These are phyloP conservation scores for Terfezia claveryi DNA, from an alignment of 495 filamentous ascomycete genomes.

Conservation along the genomic window DNA sequence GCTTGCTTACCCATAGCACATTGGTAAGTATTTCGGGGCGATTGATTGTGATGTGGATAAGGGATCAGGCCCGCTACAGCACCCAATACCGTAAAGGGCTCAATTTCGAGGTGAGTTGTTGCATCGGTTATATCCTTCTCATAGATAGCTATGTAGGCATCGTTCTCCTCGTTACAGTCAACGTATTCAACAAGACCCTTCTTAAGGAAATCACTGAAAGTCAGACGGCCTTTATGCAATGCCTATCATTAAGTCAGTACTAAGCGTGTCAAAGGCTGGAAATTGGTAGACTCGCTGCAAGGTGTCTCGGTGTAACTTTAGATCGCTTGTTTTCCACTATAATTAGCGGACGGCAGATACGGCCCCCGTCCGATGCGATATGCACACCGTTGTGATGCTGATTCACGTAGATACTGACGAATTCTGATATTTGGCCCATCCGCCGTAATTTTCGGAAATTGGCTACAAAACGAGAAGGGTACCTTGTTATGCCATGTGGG, in stretches of 20 bases:
- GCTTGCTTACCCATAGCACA: slow-evolving; percentile 99
- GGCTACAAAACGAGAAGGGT: slow-evolving; percentile 62
- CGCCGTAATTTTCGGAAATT: slow-evolving; percentile 66
- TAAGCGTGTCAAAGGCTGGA: slow-evolving; percentile 1
- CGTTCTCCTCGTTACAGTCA: slow-evolving; percentile 96
- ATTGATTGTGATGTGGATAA: slow-evolving; percentile 98
- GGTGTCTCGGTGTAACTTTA: slow-evolving; percentile 48
- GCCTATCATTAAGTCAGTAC: slow-evolving; percentile 18
- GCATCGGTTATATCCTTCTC: slow-evolving; percentile 56
- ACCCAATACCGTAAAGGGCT: slow-evolving; percentile 93
- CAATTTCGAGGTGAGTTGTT: slow-evolving; percentile 89
- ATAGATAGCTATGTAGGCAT: slow-evolving; percentile 73
- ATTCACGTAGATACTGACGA: slow-evolving; percentile 88
- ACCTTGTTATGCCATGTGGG: slow-evolving; percentile 57
- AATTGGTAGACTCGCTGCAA: slow-evolving; percentile 25
- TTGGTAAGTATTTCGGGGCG: slow-evolving; percentile 95
- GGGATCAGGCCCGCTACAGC: slow-evolving; percentile 92
- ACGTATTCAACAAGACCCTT: slow-evolving; percentile 85
- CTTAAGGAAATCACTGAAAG: slow-evolving; percentile 81
- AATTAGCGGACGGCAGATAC: slow-evolving; percentile 86
- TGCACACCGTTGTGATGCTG: slow-evolving; percentile 77
- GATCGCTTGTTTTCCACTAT: slow-evolving; percentile 72
- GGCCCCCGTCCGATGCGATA: slow-evolving; percentile 87
- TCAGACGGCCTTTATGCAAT: slow-evolving; percentile 54
- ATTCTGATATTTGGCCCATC: slow-evolving; percentile 74